Evolutionary conservation across 768 basidiomycete genomes (phyloP), one percentile per base, ranked within the genome.

Genomic region (Tulasnella sp.): DNA sequence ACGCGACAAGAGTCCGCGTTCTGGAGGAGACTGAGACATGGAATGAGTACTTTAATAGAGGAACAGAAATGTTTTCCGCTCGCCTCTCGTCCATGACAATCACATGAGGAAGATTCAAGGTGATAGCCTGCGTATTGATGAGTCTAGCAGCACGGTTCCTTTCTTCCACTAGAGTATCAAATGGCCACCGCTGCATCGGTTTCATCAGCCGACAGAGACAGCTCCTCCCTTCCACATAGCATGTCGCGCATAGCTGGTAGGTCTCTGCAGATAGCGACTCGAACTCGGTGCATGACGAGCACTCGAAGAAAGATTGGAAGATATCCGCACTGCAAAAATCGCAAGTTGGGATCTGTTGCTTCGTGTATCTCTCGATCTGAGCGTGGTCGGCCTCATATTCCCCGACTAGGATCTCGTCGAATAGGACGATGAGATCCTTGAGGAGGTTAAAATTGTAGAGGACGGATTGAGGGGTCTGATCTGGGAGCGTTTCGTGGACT

Each of bases 241-340:
- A 92, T 10, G 74, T 74, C 0, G 85, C 71, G 68, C 89, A 92
- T 4, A 88, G 69, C 19, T 77, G 68, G 59, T 80, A 59, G 9
- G 49, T 22, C 4, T 59, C 50, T 10, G 38, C 19, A 2, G 43
- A 9, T 19, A n/a, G 29, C 15, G n/a, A 45, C 2, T 4, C 43
- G 22, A 4, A 49, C 48, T 46, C 25, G 42, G 71, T 69, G 64
- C 86, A 85, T 0, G 63, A 60, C 1, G 67, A 66, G 66, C 88
- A 91, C 67, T 85, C 82, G 62, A 91, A 85, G 67, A 82, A 89
- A 61, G 83, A 82, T 63, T 87, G 82, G 63, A 90, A 91, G 60
- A 92, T 78, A 65, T 92, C 89, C 2, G 78, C 79, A 17, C 80
- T 82, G 65, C 89, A 92, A 67, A 87, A 90, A 66, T 91, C 87